Base-by-base conservation (phyloP, 495 filamentous ascomycete species). In the Xylaria curta region DNA sequence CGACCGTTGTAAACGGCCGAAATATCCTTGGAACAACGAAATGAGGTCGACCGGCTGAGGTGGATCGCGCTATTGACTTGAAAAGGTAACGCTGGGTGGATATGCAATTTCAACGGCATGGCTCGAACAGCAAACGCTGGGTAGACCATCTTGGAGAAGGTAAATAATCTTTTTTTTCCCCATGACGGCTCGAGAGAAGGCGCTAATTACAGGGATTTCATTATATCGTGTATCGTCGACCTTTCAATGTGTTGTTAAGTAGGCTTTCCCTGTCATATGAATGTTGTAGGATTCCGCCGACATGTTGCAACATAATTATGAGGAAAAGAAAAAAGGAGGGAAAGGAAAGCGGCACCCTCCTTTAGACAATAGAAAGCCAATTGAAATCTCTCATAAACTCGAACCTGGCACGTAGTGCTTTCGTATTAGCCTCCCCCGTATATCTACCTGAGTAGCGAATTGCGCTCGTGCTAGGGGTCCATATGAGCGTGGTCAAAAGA, bases 1-100 rank as follows among this genome's bases (percentile, higher is more conserved):
- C 26, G 40, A 59, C 59, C 60, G 47, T 66, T 64, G 47, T 28
- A 61, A 69, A 69, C 54, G 67, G 67, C 54, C 54, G 67, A 60
- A 17, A 56, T 17, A 62, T 8, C 59, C 68, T 31, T 56, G 68
- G 21, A 36, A 44, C 33, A 7, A 46, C 67, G 28, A 63, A 59
- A 42, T 70, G 59, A 46, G 44, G 26, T 28, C 49, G 19, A n/a
- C n/a, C 54, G 47, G 31, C 64, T 40, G 21, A 0, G 15, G 51
- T 60, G 54, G 59, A 70, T 21, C 67, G 31, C 54, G 42, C 56
- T 49, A 69, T 51, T 51, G 56, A 69, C 67, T 69, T 47, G 42
- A 62, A 69, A 61, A 47, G 53, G 51, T 47, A 68, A 46, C 66
- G 51, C 40, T 60, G 42, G 66, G 66, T 61, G 54, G 67, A 53